phyloP scores from a whole-genome alignment of 148 eudicot genomes.

The Fagopyrum homotropicum region DNA sequence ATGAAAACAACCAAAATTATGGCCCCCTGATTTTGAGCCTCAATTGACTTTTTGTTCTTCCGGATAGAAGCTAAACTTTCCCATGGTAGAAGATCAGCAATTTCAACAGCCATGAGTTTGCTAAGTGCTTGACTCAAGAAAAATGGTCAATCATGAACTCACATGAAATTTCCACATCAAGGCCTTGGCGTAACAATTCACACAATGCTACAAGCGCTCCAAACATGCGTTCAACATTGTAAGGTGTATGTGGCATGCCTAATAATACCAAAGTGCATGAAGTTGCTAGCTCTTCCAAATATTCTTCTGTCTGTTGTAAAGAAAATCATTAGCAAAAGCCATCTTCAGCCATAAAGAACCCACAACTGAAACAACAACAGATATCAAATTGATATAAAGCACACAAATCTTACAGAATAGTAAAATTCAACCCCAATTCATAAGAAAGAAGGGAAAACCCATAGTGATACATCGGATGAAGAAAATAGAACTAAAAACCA shows the following conservation, averaged over 20 bases:
- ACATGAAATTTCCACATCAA: slow-evolving; percentile 69
- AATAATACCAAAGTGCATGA: slow-evolving; percentile 87
- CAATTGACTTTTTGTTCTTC: slow-evolving; percentile 85
- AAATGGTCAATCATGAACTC: slow-evolving; percentile 85
- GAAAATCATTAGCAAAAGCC: slow-evolving; percentile 10
- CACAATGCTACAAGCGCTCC: slow-evolving; percentile 90
- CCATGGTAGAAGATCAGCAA: slow-evolving; percentile 93
- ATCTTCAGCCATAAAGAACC: background rate
- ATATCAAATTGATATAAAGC: background rate
- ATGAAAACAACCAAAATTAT: slow-evolving; percentile 77
- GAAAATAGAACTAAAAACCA: background rate
- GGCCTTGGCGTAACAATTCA: slow-evolving; percentile 89
- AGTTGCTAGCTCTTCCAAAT: slow-evolving; percentile 91
- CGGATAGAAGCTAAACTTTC: slow-evolving; percentile 73
- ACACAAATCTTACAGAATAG: background rate
- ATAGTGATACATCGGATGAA: background rate
- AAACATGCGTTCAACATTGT: slow-evolving; percentile 76
- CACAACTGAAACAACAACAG: background rate
- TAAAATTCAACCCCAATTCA: background rate
- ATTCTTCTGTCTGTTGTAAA: slow-evolving; percentile 71
- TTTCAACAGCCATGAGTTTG: slow-evolving; percentile 81
- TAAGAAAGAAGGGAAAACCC: background rate
- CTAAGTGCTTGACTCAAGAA: slow-evolving; percentile 77
- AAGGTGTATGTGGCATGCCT: slow-evolving; percentile 74
- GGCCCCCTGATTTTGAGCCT: slow-evolving; percentile 84